Evolutionary conservation across 2,329 filamentous ascomycete species (phyloP).

Genomic region (Colletotrichum cereale): DNA sequence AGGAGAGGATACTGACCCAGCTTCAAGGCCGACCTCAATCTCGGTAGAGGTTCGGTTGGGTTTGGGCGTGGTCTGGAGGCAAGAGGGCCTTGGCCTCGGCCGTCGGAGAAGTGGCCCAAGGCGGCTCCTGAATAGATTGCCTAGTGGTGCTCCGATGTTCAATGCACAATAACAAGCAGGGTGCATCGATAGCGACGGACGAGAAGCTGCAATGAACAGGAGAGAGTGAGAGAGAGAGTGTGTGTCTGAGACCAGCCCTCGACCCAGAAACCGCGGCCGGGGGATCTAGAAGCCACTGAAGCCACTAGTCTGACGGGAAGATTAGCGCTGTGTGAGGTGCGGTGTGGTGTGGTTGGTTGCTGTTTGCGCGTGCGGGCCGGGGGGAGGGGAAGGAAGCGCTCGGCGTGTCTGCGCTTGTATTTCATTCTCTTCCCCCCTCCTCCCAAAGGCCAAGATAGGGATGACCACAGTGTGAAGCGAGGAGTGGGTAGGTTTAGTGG

Average conservation of each 20-base stretch:
- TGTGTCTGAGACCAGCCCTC: slow-evolving; percentile 32
- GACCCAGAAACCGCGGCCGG: slow-evolving; percentile 33
- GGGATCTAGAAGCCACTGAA: slow-evolving; percentile 39
- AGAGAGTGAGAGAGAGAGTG: neutral
- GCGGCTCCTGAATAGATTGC: neutral
- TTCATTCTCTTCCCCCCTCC: neutral
- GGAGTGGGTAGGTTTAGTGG: neutral
- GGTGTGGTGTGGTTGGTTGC: slow-evolving; percentile 6
- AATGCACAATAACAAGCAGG: slow-evolving; percentile 10
- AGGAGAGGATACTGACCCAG: slow-evolving; percentile 17
- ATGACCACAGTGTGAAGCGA: slow-evolving; percentile 30
- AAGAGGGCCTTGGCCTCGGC: slow-evolving; percentile 12
- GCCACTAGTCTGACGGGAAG: slow-evolving; percentile 37
- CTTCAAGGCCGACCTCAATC: slow-evolving; percentile 23
- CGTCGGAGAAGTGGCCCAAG: slow-evolving; percentile 2
- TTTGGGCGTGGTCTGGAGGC: slow-evolving; percentile 14
- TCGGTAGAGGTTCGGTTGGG: slow-evolving; percentile 20
- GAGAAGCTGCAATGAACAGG: slow-evolving; percentile 5
- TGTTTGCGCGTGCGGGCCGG: slow-evolving; percentile 8
- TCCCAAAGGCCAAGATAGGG: neutral
- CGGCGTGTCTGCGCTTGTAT: slow-evolving; percentile 12
- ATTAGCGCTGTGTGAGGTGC: slow-evolving; percentile 27
- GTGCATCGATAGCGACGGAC: slow-evolving; percentile 6
- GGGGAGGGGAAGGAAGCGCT: slow-evolving; percentile 2
- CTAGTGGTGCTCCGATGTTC: slow-evolving; percentile 14